Percentiles rank a stretch among this genome's conserved stretches.
phyloP scores from a whole-genome alignment of 202 grass and related monocot species.

The Carex arenaria region DNA sequence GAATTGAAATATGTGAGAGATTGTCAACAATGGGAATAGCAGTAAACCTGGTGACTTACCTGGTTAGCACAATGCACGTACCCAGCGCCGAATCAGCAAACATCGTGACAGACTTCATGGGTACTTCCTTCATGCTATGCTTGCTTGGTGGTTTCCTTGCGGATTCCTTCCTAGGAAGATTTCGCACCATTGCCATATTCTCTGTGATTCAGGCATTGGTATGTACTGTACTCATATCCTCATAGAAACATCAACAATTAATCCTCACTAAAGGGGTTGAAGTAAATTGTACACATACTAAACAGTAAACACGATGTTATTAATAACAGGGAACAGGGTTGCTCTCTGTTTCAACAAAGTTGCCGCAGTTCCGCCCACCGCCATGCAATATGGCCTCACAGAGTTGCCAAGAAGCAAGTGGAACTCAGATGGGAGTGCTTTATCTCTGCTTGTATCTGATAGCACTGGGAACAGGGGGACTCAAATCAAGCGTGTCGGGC shows the following conservation, averaged over 20 bases:
- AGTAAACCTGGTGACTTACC: slow-evolving; percentile 83
- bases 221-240: background rate
- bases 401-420: slow-evolving; percentile 37
- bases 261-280: background rate
- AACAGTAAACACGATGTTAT: background rate
- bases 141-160: slow-evolving; percentile 87
- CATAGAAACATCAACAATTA: background rate
- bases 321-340: slow-evolving; percentile 50
- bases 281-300: background rate
- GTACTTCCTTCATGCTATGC: slow-evolving; percentile 93
- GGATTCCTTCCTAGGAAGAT: slow-evolving; percentile 85
- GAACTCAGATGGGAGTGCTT: slow-evolving; percentile 61
- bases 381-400: slow-evolving; percentile 16
- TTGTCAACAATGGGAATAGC: slow-evolving; percentile 94
- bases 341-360: slow-evolving; percentile 42
- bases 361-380: slow-evolving; percentile 57
- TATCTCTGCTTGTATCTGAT: slow-evolving; percentile 79
- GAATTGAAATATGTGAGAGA: slow-evolving; percentile 87
- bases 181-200: slow-evolving; percentile 88
- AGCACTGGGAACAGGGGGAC: slow-evolving; percentile 75
- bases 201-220: slow-evolving; percentile 61
- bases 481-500: slow-evolving; percentile 93
- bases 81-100: slow-evolving; percentile 71
- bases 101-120: slow-evolving; percentile 87
- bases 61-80: slow-evolving; percentile 82